phyloP scores from a whole-genome alignment of 345 rosid species.

The Arabidopsis thaliana region TAIR10.1 NC_003071.7:8004001-8004500 shows the following conservation, averaged over 20 bases:
- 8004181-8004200: conserved; percentile 42
- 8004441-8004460: not conserved
- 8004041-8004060: not conserved
- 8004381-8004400: not conserved
- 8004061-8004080: not conserved
- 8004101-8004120: conserved; percentile 32
- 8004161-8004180: conserved; percentile 42
- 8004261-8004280: not conserved
- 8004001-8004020: conserved; percentile 34
- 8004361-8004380: not conserved
- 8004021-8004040: not conserved
- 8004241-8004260: conserved; percentile 19
- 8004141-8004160: conserved; percentile 42
- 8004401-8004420: not conserved
- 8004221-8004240: conserved; percentile 36
- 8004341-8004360: not conserved
- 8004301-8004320: not conserved
- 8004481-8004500: conserved; percentile 13
- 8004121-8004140: conserved; percentile 41
- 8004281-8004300: not conserved
- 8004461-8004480: conserved; percentile 36
- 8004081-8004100: conserved; percentile 27
- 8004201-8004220: conserved; percentile 42
- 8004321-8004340: not conserved
- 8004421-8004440: not conserved